Evolutionary conservation across 148 eudicot genomes (phyloP), one percentile per base, ranked within the genome.

Genomic region (Rhododendron griersonianum): DNA sequence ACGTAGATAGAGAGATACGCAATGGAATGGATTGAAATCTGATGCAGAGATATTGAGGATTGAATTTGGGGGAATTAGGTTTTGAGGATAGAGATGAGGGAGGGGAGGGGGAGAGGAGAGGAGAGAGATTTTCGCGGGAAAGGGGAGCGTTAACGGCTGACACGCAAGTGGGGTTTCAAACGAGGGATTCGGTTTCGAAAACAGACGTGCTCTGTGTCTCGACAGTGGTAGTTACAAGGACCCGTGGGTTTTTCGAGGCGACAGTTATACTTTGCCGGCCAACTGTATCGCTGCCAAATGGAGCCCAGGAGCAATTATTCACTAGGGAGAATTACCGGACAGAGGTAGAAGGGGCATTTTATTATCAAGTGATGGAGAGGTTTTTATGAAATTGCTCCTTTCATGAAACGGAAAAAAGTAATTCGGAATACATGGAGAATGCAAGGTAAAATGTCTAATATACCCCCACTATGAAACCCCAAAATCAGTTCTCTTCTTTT

Each of bases 51-150:
- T 55, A 7, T 14, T 19, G 35, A 4, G 21, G 77, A 39, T 21
- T 23, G 65, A 23, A 78, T 50, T 7, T 14, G 14, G 33, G 65
- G 2, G 19, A 6, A 1, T 7, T 1, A 47, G 2, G 41, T 55
- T 18, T 4, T 16, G 74, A 53, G 35, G 86, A 80, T 10, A 44
- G 81, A 78, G 48, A 78, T 3, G 61, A 55, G 3, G 30, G 67
- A 33, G 14, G 39, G 7, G 45, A 61, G 78, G n/a, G 8, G 50
- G 0, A 0, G 6, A 2, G 10, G 55, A 51, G 55, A 51, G 55
- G 67, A 28, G 88, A 87, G 93, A 89, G 87, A 63, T 86, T 88
- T 91, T 91, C 91, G 91, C 90, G 93, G 91, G 91, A 91, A 91
- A 57, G 8, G 83, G 81, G 76, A 67, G 75, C 3, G 84, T 75